Evolutionary conservation across 768 basidiomycete genomes (phyloP).

Genomic region (Peribolospora kevripleyi): DNA sequence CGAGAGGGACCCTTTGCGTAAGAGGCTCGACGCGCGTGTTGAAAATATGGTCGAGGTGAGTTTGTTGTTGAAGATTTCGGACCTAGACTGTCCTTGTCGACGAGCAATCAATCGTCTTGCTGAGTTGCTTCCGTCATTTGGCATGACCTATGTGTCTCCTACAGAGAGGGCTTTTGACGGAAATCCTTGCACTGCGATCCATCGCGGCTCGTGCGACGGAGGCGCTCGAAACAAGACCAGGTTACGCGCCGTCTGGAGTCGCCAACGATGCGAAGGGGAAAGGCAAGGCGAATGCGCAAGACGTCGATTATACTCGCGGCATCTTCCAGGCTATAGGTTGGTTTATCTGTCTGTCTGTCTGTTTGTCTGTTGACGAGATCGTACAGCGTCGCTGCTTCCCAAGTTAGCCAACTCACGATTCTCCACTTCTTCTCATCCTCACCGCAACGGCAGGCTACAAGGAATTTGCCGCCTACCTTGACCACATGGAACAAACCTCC

Average conservation of each 20-base stretch:
- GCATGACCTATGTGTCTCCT: background rate
- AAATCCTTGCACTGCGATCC: conserved; percentile 36
- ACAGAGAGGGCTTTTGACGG: conserved; percentile 54
- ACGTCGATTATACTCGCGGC: conserved; percentile 46
- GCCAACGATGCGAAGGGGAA: conserved; percentile 7
- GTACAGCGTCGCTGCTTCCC: too few species aligned
- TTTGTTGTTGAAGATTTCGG: conserved; percentile 1
- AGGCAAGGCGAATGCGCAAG: conserved; percentile 8
- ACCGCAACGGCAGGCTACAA: conserved; percentile 43
- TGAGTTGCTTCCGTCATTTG: too few species aligned
- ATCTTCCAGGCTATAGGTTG: conserved; percentile 86
- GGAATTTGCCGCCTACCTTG: conserved; percentile 52
- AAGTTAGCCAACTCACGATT: background rate
- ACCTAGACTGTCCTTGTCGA: background rate
- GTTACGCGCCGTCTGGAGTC: too few species aligned
- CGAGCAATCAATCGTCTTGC: background rate
- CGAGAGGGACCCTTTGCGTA: conserved; percentile 34
- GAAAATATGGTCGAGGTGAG: conserved; percentile 71
- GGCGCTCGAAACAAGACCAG: conserved; percentile 10
- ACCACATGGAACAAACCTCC: conserved; percentile 13
- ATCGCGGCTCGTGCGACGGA: conserved; percentile 8
- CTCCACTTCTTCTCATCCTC: conserved; percentile 1
- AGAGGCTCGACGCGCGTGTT: conserved; percentile 51
- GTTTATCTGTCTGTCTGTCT: background rate
- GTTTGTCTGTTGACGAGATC: background rate